phyloP scores from a whole-genome alignment of 805 yeast species.

The Hanseniaspora guilliermondii region DNA sequence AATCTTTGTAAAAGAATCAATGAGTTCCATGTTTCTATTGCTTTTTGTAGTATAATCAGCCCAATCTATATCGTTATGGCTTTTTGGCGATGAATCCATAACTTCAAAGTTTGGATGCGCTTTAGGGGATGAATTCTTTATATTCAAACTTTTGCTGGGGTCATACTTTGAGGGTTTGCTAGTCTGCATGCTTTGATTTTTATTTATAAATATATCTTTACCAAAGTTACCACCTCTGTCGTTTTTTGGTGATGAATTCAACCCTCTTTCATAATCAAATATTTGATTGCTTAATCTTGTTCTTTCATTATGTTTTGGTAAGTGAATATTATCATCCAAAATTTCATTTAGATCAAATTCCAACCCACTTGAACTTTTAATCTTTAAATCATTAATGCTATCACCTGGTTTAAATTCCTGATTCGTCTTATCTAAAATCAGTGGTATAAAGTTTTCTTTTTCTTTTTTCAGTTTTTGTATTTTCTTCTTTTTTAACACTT shows the following conservation, averaged over 20 bases:
- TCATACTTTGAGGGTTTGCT: background rate
- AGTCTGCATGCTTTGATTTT: background rate
- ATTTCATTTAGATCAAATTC: slow-evolving; percentile 1
- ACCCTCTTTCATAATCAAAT: background rate
- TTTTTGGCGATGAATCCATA: background rate
- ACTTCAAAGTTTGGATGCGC: background rate
- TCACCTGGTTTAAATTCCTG: background rate
- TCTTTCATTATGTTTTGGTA: background rate
- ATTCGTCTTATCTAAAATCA: background rate
- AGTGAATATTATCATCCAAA: background rate
- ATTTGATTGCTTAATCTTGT: slow-evolving; percentile 10
- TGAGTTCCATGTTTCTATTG: background rate
- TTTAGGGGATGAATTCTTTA: background rate
- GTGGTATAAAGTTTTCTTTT: slow-evolving; percentile 10
- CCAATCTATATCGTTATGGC: background rate
- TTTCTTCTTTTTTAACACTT: background rate
- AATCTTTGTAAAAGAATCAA: background rate
- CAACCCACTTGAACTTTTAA: background rate
- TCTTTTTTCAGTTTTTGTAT: slow-evolving; percentile 2
- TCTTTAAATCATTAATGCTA: background rate
- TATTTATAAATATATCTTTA: background rate
- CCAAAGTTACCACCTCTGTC: background rate
- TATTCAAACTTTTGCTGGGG: background rate
- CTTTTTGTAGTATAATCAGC: background rate
- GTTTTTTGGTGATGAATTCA: background rate